Percentiles rank a stretch among this genome's conserved stretches.
These are phyloP conservation scores for Amylostereum areolatum DNA, from an alignment of 1,284 basidiomycete genomes.

Conservation along the genomic window DNA sequence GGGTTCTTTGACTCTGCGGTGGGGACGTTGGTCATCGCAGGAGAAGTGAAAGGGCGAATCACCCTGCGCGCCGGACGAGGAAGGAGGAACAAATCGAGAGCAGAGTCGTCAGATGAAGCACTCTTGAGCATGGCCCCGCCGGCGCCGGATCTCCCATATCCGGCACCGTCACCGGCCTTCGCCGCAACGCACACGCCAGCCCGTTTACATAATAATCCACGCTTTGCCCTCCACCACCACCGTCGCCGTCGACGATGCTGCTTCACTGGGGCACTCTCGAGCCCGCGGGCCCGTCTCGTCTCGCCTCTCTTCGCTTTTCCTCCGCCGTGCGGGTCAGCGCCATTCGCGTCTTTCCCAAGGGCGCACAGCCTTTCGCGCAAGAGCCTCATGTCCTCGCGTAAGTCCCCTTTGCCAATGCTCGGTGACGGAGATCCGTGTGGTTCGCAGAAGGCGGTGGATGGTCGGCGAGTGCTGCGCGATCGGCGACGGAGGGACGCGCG, in stretches of 20 bases:
- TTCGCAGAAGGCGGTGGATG: not conserved
- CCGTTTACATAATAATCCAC: no score
- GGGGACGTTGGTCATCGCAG: not conserved
- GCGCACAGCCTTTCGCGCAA: constrained; percentile 52
- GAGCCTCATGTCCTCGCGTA: constrained; percentile 59
- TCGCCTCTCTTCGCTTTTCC: constrained; percentile 63
- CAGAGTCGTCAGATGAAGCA: no score
- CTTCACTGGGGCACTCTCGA: constrained; percentile 65
- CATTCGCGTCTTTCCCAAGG: constrained; percentile 58
- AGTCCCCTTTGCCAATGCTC: constrained; percentile 22
- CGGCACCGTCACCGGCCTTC: no score
- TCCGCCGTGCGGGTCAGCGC: constrained; percentile 55
- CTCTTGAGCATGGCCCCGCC: no score
- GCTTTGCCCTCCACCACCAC: not conserved
- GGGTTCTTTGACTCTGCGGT: constrained; percentile 4
- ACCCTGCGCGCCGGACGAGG: no score
- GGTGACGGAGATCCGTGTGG: not conserved
- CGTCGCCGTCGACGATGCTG: constrained; percentile 32
- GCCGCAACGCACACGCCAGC: no score
- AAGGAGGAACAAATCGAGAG: no score
- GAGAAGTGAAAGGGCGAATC: no score
- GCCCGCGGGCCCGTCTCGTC: constrained; percentile 47
- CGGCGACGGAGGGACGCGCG: not conserved
- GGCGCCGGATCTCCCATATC: no score
- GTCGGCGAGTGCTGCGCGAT: not conserved